These are phyloP conservation scores for Lunasporangiospora selenospora DNA, from an alignment of 192 early-diverging fungal genomes.

Conservation along the genomic window DNA sequence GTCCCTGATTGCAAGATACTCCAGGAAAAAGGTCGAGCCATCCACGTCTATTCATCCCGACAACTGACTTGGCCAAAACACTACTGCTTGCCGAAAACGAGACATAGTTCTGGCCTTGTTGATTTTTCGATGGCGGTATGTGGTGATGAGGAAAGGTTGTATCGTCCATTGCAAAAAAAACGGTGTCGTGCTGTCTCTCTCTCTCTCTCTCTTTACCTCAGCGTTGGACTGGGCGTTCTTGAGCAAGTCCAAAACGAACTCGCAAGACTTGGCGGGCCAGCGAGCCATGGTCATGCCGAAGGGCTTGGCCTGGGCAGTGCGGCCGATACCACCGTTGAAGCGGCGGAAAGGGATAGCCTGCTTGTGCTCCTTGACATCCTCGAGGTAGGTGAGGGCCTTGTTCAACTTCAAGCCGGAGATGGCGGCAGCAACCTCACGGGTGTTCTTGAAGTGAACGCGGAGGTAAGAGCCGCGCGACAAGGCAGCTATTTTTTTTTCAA, in stretches of 20 bases:
- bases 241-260: slow-evolving; percentile 92
- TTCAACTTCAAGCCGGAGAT: slow-evolving; percentile 91
- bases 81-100: no score
- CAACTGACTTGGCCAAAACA: no score
- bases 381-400: slow-evolving; percentile 92
- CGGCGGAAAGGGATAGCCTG: slow-evolving; percentile 97
- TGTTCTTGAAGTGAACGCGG: slow-evolving; percentile 98
- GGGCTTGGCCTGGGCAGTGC: slow-evolving; percentile 96
- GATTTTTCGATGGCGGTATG: no score
- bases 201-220: slow-evolving; percentile 80
- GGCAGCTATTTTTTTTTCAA: slow-evolving; percentile 62
- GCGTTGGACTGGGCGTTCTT: slow-evolving; percentile 99
- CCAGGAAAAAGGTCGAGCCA: no score
- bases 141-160: no score
- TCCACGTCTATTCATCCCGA: no score
- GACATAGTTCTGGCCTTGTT: no score
- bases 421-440: slow-evolving; percentile 93
- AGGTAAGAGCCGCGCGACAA: slow-evolving; percentile 93
- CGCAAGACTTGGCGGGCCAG: slow-evolving; percentile 97
- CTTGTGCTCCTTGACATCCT: slow-evolving; percentile 96
- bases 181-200: no score
- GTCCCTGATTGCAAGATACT: no score
- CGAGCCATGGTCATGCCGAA: slow-evolving; percentile 84
- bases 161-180: no score
- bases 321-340: slow-evolving; percentile 97